Conservation (phyloP, 371 early-diverging fungal genomes). For the Nematocida homosporus region DNA sequence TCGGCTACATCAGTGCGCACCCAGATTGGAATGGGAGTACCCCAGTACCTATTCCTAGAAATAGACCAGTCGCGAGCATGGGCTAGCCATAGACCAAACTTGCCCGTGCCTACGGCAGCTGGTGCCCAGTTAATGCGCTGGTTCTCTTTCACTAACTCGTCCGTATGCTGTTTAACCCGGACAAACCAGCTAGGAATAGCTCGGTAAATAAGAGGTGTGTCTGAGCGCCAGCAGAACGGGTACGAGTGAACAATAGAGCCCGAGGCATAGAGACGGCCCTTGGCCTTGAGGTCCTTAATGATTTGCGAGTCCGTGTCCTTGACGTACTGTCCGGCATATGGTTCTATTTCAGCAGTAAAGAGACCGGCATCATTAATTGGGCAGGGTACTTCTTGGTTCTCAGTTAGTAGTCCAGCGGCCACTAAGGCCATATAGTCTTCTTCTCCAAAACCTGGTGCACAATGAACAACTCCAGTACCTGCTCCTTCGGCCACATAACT, state of each 20-base stretch:
- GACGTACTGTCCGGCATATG: constrained; percentile 76
- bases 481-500: constrained; percentile 85
- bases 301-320: constrained; percentile 85
- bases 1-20: constrained; percentile 71
- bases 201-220: constrained; percentile 94
- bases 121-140: constrained; percentile 92
- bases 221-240: constrained; percentile 94
- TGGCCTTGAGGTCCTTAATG: constrained; percentile 71
- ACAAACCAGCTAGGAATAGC: constrained; percentile 98
- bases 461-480: constrained; percentile 99
- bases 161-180: constrained; percentile 78
- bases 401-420: constrained; percentile 76
- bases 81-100: constrained; percentile 96
- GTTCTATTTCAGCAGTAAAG: constrained; percentile 78
- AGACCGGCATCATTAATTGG: constrained; percentile 87
- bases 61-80: constrained; percentile 98
- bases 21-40: constrained; percentile 99
- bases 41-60: constrained; percentile 99
- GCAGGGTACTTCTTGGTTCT: constrained; percentile 78
- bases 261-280: constrained; percentile 50
- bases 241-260: constrained; percentile 76
- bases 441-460: constrained; percentile 98
- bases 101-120: constrained; percentile 86
- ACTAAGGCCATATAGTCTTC: constrained; percentile 96
- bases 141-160: constrained; percentile 82